These are phyloP conservation scores for Agrocybe pediades DNA, from an alignment of 768 basidiomycete genomes.

Conservation along the genomic window DNA sequence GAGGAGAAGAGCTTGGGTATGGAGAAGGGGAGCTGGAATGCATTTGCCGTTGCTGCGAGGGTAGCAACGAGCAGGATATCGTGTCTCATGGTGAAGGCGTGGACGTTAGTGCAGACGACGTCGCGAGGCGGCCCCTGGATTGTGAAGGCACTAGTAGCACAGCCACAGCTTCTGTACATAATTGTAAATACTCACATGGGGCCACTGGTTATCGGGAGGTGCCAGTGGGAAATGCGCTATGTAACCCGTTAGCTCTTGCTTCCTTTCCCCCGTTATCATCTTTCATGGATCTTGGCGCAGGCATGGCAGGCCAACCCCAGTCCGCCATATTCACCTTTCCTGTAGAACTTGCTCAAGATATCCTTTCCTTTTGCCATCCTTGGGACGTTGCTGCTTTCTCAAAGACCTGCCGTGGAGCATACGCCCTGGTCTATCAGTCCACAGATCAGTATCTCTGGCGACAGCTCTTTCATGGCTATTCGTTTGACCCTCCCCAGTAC, in stretches of 20 bases:
- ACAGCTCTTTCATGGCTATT: constrained; percentile 54
- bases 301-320: constrained; percentile 7
- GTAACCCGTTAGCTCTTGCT: not conserved
- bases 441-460: constrained; percentile 70
- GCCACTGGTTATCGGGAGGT: no score
- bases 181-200: no score
- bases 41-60: constrained; percentile 33
- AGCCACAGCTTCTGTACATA: not conserved
- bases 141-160: not conserved
- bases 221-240: not conserved
- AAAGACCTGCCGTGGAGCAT: constrained; percentile 51
- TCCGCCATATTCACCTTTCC: constrained; percentile 42
- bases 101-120: not conserved
- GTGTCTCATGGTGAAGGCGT: constrained; percentile 20
- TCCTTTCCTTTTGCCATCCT: constrained; percentile 57
- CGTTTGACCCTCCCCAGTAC: constrained; percentile 68
- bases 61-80: constrained; percentile 22
- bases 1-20: constrained; percentile 49
- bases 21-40: constrained; percentile 55
- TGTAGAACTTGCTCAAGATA: constrained; percentile 59
- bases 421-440: constrained; percentile 47
- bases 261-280: constrained; percentile 1
- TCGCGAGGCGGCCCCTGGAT: not conserved
- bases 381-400: constrained; percentile 62
- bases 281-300: not conserved